Base-by-base conservation (phyloP, 352 stramenopile species). In the Globisporangium okanoganense region DNA sequence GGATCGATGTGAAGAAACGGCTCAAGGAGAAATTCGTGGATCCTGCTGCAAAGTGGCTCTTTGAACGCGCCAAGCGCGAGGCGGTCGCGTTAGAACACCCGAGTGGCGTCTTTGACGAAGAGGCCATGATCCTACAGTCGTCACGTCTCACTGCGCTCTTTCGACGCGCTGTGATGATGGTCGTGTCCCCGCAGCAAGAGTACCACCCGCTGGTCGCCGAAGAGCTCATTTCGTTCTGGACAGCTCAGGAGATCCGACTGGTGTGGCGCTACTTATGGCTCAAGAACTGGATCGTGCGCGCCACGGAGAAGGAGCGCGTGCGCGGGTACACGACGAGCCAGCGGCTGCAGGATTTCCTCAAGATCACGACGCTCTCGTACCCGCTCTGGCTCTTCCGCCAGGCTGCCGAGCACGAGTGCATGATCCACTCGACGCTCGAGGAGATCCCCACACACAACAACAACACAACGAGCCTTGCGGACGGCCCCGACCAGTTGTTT, bases 261-360 rank as follows among this genome's bases (percentile, higher is more conserved):
- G 81, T 95, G 44, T 95, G 85, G 85, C 75, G 85, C 25, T 93
- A 93, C 49, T 55, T 95, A 3, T 95, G 83, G 83, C 68, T 95
- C 10, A 88, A 88, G 33, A 88, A 89, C 40, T 95, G 85, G 85
- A 95, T 95, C 52, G 84, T 93, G 20, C 72, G 79, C 20, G 77
- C 85, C 12, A 87, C 78, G 5, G 78, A 93, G 38, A 78, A 78
- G n/a, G 80, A 93, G 53, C 66, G 75, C 8, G 78, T 82, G 25
- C 79, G 83, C 50, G 83, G 79, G 0, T 93, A 90, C 54, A 77
- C 61, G 2, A 82, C 72, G 31, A 93, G 76, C 18, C 71, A 88
- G 54, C 71, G 72, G 18, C 75, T 93, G 2, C 78, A 86, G 49
- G 82, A 93, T 58, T 76, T 73, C 10, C 68, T 93, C 4, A 93